These are phyloP conservation scores for Quercus phellos DNA, from an alignment of 331 rosid species.

Conservation along the genomic window DNA sequence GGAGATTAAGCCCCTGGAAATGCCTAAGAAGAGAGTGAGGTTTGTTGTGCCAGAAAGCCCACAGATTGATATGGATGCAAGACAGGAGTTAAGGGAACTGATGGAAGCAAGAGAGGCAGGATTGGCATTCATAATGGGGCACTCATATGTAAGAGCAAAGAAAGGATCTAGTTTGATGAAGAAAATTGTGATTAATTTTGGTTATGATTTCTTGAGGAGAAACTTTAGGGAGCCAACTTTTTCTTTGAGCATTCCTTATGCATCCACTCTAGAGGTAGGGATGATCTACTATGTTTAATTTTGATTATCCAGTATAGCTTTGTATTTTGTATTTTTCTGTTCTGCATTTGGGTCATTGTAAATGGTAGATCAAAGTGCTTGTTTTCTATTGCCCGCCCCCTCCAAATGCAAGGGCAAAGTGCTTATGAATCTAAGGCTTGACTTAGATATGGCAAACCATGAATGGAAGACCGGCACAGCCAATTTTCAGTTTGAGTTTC, in stretches of 20 bases:
- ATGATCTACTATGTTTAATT: constrained; percentile 74
- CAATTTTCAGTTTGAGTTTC: too few species aligned
- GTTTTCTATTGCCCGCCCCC: neutral
- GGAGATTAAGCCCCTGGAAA: constrained; percentile 55
- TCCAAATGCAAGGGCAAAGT: neutral
- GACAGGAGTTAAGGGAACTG: constrained; percentile 66
- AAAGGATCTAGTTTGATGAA: constrained; percentile 87
- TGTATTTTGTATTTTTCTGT: constrained; percentile 25
- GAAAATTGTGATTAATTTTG: constrained; percentile 70
- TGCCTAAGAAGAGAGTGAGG: constrained; percentile 66
- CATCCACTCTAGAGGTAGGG: constrained; percentile 92
- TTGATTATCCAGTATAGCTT: constrained; percentile 29
- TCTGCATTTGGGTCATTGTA: constrained; percentile 28
- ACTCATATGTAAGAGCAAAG: constrained; percentile 86
- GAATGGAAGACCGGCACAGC: too few species aligned
- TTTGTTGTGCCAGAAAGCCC: constrained; percentile 74
- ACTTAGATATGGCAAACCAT: neutral
- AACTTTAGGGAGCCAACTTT: constrained; percentile 86
- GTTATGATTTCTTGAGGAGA: constrained; percentile 90
- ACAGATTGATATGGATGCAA: constrained; percentile 42
- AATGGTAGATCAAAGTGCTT: constrained; percentile 29
- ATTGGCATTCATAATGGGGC: constrained; percentile 91
- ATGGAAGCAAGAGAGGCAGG: constrained; percentile 98
- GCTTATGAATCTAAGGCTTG: constrained; percentile 19
- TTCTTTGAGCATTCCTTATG: constrained; percentile 82